Percentiles rank a stretch among this genome's conserved stretches.
These are phyloP conservation scores for Curvularia verruculosa DNA, from an alignment of 2,329 filamentous ascomycete species.

Conservation along the genomic window DNA sequence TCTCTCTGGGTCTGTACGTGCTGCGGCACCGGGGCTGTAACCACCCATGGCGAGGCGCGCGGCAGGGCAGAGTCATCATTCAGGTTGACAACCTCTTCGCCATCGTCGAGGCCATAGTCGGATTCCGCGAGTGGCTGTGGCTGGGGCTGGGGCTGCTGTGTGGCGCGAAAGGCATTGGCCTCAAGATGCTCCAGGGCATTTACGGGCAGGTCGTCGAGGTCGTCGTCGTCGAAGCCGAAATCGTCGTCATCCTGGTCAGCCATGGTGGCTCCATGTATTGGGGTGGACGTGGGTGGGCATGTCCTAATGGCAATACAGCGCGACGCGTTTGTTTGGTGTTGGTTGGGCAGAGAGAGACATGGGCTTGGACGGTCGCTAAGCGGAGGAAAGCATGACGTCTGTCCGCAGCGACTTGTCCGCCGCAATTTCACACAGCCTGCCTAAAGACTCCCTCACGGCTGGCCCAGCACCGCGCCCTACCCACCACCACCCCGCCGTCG, in stretches of 20 bases:
- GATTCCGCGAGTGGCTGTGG: conserved; percentile 11
- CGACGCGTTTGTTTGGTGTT: conserved; percentile 15
- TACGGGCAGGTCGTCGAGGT: conserved; percentile 54
- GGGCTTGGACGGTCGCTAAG: conserved; percentile 4
- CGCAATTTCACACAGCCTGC: conserved; percentile 19
- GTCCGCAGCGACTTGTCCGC: conserved; percentile 15
- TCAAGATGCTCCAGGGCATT: conserved; percentile 55
- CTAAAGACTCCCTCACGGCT: conserved; percentile 1
- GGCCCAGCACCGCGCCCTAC: conserved; percentile 5
- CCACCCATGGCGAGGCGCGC: conserved; percentile 1
- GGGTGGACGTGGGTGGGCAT: conserved; percentile 5
- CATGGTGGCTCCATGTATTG: conserved; percentile 27
- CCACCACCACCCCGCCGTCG: conserved; percentile 13
- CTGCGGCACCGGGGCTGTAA: conserved; percentile 8
- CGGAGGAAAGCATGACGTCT: conserved; percentile 22
- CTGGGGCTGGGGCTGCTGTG: conserved; percentile 24
- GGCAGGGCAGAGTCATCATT: conserved; percentile 40
- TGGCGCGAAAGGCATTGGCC: conserved; percentile 52
- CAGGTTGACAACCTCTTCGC: conserved; percentile 53
- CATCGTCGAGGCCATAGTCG: conserved; percentile 56
- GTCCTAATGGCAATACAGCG: conserved; percentile 9
- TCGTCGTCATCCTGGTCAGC: conserved; percentile 54
- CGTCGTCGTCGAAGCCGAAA: conserved; percentile 54
- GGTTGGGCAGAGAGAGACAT: neutral
- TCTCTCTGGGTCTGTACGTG: conserved; percentile 7